Evolutionary conservation across 2,329 filamentous ascomycete genomes (phyloP).

Genomic region (Myriangium duriaei): DNA sequence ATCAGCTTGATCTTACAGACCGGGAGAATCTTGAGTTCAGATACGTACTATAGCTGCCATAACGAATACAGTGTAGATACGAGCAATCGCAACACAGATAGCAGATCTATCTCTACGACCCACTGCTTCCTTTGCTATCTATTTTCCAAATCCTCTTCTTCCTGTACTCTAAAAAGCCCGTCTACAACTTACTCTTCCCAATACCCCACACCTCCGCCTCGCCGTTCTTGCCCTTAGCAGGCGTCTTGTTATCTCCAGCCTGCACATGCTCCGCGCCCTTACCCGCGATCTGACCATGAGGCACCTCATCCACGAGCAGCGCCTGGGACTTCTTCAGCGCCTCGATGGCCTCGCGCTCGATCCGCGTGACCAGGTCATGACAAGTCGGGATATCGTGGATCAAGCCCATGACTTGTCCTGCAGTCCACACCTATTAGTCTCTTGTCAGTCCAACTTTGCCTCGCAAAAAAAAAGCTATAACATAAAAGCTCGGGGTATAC

Average conservation of each 20-base stretch:
- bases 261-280: slow-evolving; percentile 14
- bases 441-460: no score
- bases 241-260: slow-evolving; percentile 6
- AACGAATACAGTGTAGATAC: no score
- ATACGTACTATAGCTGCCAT: slow-evolving; percentile 24
- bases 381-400: slow-evolving; percentile 41
- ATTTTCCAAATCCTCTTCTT: no score
- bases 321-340: slow-evolving; percentile 27
- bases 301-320: slow-evolving; percentile 27
- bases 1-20: slow-evolving; percentile 21
- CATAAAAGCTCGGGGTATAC: slow-evolving; percentile 28
- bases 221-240: slow-evolving; percentile 27
- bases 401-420: slow-evolving; percentile 73
- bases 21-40: slow-evolving; percentile 20
- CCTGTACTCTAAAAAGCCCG: background rate
- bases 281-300: slow-evolving; percentile 20
- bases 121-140: no score
- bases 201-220: slow-evolving; percentile 28
- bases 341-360: slow-evolving; percentile 34
- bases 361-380: slow-evolving; percentile 31
- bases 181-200: slow-evolving; percentile 5
- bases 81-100: no score
- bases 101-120: no score
- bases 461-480: no score
- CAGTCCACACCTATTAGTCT: slow-evolving; percentile 88